A percentile compares a stretch with the other conserved stretches of the same genome.
These are phyloP conservation scores for Inonotus obliquus DNA, from an alignment of 1,284 basidiomycete genomes.

Conservation along the genomic window DNA sequence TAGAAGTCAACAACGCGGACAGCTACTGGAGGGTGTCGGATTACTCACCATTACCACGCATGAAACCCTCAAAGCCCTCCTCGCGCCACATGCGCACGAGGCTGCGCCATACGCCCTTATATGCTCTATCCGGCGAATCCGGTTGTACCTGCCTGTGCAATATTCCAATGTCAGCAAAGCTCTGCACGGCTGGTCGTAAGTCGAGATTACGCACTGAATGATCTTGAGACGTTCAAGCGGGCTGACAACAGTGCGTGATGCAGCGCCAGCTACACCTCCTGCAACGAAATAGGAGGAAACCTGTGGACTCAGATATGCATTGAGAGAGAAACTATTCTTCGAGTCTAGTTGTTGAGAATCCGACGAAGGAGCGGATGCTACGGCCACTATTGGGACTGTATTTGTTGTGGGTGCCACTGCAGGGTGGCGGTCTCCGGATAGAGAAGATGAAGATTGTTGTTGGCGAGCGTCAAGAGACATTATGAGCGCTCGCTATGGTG, in stretches of 20 bases:
- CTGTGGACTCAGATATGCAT: slow-evolving; percentile 46
- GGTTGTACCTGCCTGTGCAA: slow-evolving; percentile 73
- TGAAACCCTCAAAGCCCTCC: slow-evolving; percentile 88
- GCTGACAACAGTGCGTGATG: slow-evolving; percentile 87
- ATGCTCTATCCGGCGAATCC: slow-evolving; percentile 54
- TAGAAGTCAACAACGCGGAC: too few relatives aligned
- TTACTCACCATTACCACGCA: slow-evolving; percentile 69
- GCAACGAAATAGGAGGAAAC: slow-evolving; percentile 66
- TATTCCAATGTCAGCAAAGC: neutral
- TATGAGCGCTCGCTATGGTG: neutral
- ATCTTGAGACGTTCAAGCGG: slow-evolving; percentile 93
- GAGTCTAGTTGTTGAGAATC: slow-evolving; percentile 14
- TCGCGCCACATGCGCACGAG: slow-evolving; percentile 87
- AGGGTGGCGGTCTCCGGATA: slow-evolving; percentile 1
- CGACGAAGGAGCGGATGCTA: neutral
- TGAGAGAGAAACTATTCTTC: neutral
- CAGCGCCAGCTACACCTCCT: slow-evolving; percentile 77
- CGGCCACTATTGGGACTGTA: neutral
- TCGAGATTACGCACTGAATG: slow-evolving; percentile 67
- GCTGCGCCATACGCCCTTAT: slow-evolving; percentile 80
- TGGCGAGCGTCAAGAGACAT: neutral
- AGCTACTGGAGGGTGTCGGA: too few relatives aligned
- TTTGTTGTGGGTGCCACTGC: neutral
- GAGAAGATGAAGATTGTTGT: neutral
- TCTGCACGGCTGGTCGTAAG: neutral